phyloP scores from a whole-genome alignment of 352 stramenopile species.

The Pythium periplocum region DNA sequence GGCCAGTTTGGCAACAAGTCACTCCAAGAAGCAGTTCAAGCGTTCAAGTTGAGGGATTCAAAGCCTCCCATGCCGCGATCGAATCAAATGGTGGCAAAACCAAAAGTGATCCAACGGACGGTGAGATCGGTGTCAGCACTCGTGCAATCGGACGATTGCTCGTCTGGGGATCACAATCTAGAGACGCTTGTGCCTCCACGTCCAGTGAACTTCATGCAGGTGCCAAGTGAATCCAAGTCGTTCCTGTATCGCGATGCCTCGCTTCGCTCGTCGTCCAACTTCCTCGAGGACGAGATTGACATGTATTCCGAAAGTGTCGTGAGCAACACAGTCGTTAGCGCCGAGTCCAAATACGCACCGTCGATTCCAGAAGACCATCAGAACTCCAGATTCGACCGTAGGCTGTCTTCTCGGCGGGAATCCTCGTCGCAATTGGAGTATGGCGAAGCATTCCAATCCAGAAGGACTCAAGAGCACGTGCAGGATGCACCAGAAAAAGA shows the following conservation, averaged over 20 bases:
- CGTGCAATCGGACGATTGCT: background rate
- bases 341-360: too few species aligned
- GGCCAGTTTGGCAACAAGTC: conserved; percentile 69
- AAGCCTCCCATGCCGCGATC: background rate
- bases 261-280: background rate
- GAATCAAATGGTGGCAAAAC: background rate
- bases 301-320: background rate
- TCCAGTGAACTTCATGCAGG: background rate
- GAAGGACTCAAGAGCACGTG: background rate
- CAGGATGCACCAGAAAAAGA: background rate
- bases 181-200: background rate
- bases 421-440: background rate
- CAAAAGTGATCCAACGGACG: too few species aligned
- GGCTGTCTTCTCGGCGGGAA: background rate
- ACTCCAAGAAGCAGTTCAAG: conserved; percentile 48
- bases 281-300: background rate
- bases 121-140: background rate
- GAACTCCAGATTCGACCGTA: background rate
- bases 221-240: too few species aligned
- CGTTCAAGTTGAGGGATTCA: conserved; percentile 38
- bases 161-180: background rate
- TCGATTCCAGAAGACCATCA: too few species aligned
- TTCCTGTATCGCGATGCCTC: background rate
- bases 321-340: background rate
- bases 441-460: too few species aligned